Evolutionary conservation across 805 yeast genomes (phyloP), one percentile per base, ranked within the genome.

Genomic region (Kodamaea leandrae): DNA sequence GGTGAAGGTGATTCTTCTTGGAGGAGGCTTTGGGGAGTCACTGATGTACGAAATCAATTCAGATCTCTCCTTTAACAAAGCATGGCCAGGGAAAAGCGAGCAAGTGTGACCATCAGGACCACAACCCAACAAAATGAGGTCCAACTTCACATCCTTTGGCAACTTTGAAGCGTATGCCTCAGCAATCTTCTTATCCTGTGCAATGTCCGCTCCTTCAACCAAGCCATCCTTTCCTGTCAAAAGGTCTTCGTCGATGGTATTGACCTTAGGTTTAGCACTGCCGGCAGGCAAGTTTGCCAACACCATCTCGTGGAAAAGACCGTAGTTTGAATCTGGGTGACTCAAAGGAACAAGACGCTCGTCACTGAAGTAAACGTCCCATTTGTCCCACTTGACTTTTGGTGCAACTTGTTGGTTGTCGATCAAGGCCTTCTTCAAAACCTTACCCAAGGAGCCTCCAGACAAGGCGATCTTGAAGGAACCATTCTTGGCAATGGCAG

Each of bases 31-130:
- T 61, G 96, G 96, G 8, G 95, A 85, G 60, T 89, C 91, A 37
- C 74, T 71, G 47, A 90, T 77, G 54, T 78, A 64, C 7, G 90
- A 78, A 43, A 89, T 82, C 30, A 63, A 61, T 45, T 71, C 66
- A 7, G 58, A 37, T 19, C 65, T 60, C 57, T 83, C 91, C 26
- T 73, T 48, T 42, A 89, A 70, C 53, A 87, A 71, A 45, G 61
- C 53, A 60, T 88, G 96, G 27, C 83, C 89, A 9, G 96, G 96
- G 77, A 89, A 89, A 48, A 89, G 70, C 1, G 96, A 89, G 66
- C 96, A 86, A 4, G 96, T 89, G 62, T 89, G 97, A 27, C 96
- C 97, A 56, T 89, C 97, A 25, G 96, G 96, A 6, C 97, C 97
- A 60, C 93, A 85, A 16, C 97, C 97, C 48, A 89, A 72, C 42